Evolutionary conservation across 208 protist species (phyloP).

Genomic region (Wallacemonas sp.): DNA sequence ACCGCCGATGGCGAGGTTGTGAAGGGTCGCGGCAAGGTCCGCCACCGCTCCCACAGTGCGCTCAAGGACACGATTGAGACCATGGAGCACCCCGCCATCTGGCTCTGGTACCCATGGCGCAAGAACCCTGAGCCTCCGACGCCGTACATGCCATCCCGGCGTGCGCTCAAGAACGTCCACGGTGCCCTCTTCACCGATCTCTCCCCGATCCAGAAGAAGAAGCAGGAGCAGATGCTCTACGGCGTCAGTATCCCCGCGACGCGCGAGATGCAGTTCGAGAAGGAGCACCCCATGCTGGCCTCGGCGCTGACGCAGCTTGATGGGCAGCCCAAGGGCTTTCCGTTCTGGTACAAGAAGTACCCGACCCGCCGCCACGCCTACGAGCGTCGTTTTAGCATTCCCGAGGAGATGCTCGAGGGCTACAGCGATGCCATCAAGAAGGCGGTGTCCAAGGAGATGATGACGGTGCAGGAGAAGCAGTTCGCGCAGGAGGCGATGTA

Average conservation of each 20-base stretch:
- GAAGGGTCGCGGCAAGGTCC: constrained; percentile 80
- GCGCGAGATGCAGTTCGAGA: constrained; percentile 79
- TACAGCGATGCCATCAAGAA: constrained; percentile 82
- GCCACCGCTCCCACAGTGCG: constrained; percentile 76
- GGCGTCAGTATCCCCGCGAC: constrained; percentile 84
- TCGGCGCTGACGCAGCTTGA: constrained; percentile 70
- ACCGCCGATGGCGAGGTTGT: constrained; percentile 86
- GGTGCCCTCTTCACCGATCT: constrained; percentile 83
- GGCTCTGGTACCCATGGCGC: constrained; percentile 93
- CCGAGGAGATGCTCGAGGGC: constrained; percentile 88
- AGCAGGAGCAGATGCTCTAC: constrained; percentile 90
- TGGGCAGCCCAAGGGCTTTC: constrained; percentile 86
- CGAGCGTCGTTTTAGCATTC: constrained; percentile 88
- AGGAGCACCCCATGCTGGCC: constrained; percentile 85
- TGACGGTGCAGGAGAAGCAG: constrained; percentile 88
- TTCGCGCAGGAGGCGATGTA: constrained; percentile 90
- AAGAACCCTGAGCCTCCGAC: constrained; percentile 91
- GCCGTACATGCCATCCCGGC: constrained; percentile 85
- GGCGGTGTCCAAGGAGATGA: constrained; percentile 79
- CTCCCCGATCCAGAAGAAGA: constrained; percentile 86
- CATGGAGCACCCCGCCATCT: constrained; percentile 92
- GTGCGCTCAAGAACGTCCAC: constrained; percentile 90
- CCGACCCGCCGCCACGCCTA: constrained; percentile 91
- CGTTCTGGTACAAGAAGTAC: constrained; percentile 94
- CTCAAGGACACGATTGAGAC: constrained; percentile 79